Conservation (phyloP, 2,329 filamentous ascomycete species). For the Colletotrichum tropicicola region DNA sequence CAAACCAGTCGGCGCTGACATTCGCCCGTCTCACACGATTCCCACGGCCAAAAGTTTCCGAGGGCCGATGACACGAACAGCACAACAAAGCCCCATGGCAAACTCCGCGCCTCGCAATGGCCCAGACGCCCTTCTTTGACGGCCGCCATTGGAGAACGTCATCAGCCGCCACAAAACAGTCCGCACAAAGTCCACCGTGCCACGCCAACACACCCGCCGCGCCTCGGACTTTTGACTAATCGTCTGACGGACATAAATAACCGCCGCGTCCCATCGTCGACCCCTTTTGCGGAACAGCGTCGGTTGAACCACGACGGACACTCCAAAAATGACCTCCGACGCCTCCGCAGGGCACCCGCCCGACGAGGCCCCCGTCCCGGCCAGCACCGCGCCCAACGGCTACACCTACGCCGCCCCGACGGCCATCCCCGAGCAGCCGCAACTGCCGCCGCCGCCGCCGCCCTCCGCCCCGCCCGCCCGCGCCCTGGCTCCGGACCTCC, state of each 20-base stretch:
- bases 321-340: neutral
- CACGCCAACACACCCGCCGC: neutral
- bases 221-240: neutral
- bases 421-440: no score
- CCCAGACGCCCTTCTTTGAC: no score
- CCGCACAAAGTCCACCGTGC: neutral
- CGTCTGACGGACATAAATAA: no score
- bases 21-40: no score
- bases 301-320: no score
- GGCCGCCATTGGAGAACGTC: neutral
- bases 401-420: slow-evolving; percentile 1
- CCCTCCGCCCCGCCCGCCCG: slow-evolving; percentile 32
- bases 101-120: no score
- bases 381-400: neutral
- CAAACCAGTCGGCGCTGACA: no score
- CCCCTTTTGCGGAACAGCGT: no score
- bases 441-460: neutral
- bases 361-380: slow-evolving; percentile 3
- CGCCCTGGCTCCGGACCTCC: slow-evolving; percentile 52
- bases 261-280: no score
- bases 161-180: neutral
- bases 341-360: neutral
- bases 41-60: no score
- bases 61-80: no score
- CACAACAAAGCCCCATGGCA: no score